Evolutionary conservation across 2,329 filamentous ascomycete genomes (phyloP).

Genomic region (Decorospora gaudefroyi): DNA sequence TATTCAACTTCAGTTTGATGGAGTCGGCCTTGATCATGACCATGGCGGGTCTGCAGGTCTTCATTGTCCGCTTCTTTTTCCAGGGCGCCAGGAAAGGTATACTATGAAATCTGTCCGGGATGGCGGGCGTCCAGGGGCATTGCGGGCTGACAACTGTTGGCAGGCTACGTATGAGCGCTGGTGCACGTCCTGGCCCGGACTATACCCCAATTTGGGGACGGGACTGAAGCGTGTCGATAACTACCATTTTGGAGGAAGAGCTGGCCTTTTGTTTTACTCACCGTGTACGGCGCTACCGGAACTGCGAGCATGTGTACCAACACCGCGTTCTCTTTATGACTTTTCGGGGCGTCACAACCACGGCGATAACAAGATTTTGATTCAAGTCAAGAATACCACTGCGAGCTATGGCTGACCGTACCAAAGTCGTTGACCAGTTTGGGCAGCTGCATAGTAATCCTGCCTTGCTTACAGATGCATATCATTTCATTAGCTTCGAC

Average conservation of each 20-base stretch:
- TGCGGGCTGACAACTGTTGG: conserved; percentile 27
- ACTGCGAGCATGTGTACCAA: conserved; percentile 8
- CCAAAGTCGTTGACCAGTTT: too few species aligned
- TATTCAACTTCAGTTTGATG: conserved; percentile 96
- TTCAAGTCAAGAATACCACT: conserved; percentile 2
- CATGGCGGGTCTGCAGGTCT: conserved; percentile 96
- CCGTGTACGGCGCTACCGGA: conserved; percentile 8
- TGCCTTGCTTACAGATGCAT: not conserved
- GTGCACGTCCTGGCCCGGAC: not conserved
- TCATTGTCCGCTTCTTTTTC: conserved; percentile 98
- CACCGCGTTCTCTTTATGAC: conserved; percentile 1
- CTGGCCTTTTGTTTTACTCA: not conserved
- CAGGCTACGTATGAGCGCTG: conserved; percentile 29
- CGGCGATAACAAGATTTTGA: conserved; percentile 2
- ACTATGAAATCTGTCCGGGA: conserved; percentile 16
- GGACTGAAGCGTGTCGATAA: not conserved
- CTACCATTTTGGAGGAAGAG: not conserved
- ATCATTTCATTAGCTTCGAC: too few species aligned
- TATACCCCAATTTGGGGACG: not conserved
- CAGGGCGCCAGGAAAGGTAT: conserved; percentile 74
- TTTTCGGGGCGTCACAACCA: conserved; percentile 2
- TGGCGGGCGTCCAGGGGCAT: conserved; percentile 3
- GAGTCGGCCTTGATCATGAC: conserved; percentile 89
- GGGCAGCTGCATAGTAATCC: not conserved
- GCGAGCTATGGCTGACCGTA: not conserved